Conservation (phyloP, 129 eudicot species). For the Smallanthus sonchifolius region DNA sequence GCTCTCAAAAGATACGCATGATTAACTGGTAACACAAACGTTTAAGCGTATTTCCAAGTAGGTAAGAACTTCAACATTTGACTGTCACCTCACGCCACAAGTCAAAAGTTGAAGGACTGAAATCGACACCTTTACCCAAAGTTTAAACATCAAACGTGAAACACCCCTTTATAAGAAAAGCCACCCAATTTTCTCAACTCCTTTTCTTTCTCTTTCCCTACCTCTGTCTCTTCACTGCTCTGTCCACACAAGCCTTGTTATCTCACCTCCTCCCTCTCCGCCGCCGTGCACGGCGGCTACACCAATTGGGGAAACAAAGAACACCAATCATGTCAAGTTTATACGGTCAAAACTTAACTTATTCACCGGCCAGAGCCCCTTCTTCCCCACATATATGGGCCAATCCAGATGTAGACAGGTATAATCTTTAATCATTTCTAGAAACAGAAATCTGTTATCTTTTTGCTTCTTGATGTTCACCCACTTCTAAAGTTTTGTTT, state of each 20-base stretch:
- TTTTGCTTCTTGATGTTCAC: constrained; percentile 14
- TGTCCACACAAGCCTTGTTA: constrained; percentile 29
- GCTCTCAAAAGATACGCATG: neutral
- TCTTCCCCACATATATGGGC: constrained; percentile 70
- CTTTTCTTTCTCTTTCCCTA: constrained; percentile 19
- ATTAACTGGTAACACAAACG: neutral
- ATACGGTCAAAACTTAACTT: constrained; percentile 51
- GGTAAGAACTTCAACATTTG: neutral
- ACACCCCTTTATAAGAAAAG: constrained; percentile 30
- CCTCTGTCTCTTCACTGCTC: constrained; percentile 29
- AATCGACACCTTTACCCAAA: neutral
- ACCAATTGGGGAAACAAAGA: constrained; percentile 1
- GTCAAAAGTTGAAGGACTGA: constrained; percentile 15
- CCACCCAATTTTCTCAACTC: constrained; percentile 27
- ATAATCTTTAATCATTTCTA: constrained; percentile 6
- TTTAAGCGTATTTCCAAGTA: neutral
- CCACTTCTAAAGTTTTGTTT: constrained; percentile 10
- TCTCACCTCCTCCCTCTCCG: constrained; percentile 21
- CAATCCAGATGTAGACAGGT: constrained; percentile 74
- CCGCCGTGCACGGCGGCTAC: constrained; percentile 25
- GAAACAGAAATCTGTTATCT: neutral
- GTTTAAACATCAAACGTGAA: constrained; percentile 37
- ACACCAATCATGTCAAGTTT: constrained; percentile 58
- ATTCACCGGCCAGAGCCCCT: constrained; percentile 70
- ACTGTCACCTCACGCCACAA: neutral